Evolutionary conservation across 225 moss, liverwort and hornwort species (phyloP).

Genomic region (Bryoerythrophyllum caledonicum): DNA sequence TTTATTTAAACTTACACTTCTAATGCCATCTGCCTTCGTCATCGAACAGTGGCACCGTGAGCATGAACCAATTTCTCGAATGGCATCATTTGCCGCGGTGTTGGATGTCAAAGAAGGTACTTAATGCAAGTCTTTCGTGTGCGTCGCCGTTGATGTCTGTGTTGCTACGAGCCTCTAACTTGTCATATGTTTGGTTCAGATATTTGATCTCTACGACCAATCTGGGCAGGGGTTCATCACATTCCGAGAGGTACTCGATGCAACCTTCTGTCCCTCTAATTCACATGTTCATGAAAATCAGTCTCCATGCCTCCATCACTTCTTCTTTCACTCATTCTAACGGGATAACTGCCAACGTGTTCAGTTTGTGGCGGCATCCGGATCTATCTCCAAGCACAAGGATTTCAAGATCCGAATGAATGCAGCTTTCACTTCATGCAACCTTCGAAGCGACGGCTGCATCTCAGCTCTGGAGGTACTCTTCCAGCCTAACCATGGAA

Average conservation of each 20-base stretch:
- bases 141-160: not conserved
- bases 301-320: not conserved
- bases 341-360: constrained; percentile 2
- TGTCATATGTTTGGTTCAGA: constrained; percentile 42
- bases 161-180: not conserved
- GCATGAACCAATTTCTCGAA: constrained; percentile 75
- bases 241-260: constrained; percentile 66
- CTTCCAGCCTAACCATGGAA: not conserved
- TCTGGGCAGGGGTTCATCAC: constrained; percentile 65
- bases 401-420: constrained; percentile 60
- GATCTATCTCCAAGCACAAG: constrained; percentile 65
- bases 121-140: not conserved
- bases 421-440: constrained; percentile 68
- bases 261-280: not conserved
- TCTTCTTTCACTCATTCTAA: not conserved
- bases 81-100: constrained; percentile 77
- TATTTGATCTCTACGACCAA: constrained; percentile 79
- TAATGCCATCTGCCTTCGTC: constrained; percentile 14
- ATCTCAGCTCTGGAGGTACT: constrained; percentile 61
- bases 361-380: constrained; percentile 80
- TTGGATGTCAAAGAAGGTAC: constrained; percentile 83
- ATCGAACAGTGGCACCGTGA: constrained; percentile 72
- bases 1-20: not conserved
- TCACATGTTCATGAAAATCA: not conserved
- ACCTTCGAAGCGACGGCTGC: constrained; percentile 50